Evolutionary conservation across 257 asterid species (phyloP), one percentile per base, ranked within the genome.

Genomic region (Parsonsia alboflavescens): DNA sequence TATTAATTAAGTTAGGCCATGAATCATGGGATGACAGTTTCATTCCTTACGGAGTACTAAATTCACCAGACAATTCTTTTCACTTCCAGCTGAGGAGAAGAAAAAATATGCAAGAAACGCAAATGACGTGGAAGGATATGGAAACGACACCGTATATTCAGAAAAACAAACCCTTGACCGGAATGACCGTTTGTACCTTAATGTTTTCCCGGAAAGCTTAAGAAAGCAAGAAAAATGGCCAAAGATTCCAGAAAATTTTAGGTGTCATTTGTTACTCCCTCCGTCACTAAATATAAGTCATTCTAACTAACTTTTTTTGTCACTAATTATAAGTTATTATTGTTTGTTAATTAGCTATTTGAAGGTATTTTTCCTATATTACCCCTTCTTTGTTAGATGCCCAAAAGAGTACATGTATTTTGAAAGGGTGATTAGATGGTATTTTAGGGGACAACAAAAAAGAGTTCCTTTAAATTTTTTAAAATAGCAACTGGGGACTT

Each of bases 1-100:
- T 19, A 11, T 21, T 71, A n/a, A n/a, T n/a, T 52, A n/a, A n/a
- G n/a, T n/a, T 28, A 78, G 88, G 82, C 72, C 17, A 63, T 82
- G 63, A 84, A 82, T 70, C 86, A 82, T 73, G 86, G 82, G 7
- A 65, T 82, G 6, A 74, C 68, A n/a, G 66, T 56, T 4, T 63
- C 76, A 13, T 77, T 80, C 22, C 19, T 82, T 28, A 80, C 15
- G 79, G 77, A 69, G 78, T 80, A 56, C 84, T 44, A 21, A 48
- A 36, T 1, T 77, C 46, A 26, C 73, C 12, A 65, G 78, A 28
- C 30, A 42, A 19, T 82, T 84, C 71, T 82, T 82, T 22, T 59
- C 54, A 45, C 84, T 82, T 16, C 86, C 88, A 46, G 28, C 52
- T 48, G 86, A 82, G 54, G 88, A 84, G 83, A 84, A 84, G 52